Conservation (phyloP, 2,329 filamentous ascomycete genomes). For the Scedosporium apiospermum region DNA sequence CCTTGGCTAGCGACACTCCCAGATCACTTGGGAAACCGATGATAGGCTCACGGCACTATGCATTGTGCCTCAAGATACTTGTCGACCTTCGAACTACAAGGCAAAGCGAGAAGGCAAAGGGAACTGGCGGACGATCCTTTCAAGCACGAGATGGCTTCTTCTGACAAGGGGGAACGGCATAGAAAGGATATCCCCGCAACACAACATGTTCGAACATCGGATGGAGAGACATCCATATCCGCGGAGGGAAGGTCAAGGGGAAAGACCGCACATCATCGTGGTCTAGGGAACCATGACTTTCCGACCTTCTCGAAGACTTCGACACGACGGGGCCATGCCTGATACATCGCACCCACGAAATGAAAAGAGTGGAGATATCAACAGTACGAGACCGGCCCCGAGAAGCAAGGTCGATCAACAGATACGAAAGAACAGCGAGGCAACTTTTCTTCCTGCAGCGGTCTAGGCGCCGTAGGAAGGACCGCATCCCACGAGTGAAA, state of each 20-base stretch:
- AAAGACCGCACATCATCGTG: not conserved
- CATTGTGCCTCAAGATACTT: not conserved
- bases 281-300: not conserved
- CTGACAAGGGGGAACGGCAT: not conserved
- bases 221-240: not conserved
- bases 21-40: not conserved
- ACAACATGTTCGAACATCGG: not conserved
- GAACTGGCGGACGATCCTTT: not conserved
- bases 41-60: not conserved
- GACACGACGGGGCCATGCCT: not conserved
- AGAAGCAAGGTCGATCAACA: slow-evolving; percentile 3
- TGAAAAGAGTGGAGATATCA: not conserved
- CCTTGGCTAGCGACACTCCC: not conserved
- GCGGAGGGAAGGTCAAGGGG: not conserved
- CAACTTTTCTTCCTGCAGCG: not conserved
- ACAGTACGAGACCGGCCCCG: slow-evolving; percentile 6
- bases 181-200: not conserved
- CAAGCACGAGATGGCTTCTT: not conserved
- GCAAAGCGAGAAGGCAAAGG: not conserved
- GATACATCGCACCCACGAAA: not conserved
- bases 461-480: not conserved
- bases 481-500: not conserved
- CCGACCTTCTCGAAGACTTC: not conserved
- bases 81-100: not conserved
- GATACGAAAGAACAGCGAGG: not conserved